Evolutionary conservation across 441 rosid genomes (phyloP), one percentile per base, ranked within the genome.

Genomic region (Cnidoscolus chayamansa): DNA sequence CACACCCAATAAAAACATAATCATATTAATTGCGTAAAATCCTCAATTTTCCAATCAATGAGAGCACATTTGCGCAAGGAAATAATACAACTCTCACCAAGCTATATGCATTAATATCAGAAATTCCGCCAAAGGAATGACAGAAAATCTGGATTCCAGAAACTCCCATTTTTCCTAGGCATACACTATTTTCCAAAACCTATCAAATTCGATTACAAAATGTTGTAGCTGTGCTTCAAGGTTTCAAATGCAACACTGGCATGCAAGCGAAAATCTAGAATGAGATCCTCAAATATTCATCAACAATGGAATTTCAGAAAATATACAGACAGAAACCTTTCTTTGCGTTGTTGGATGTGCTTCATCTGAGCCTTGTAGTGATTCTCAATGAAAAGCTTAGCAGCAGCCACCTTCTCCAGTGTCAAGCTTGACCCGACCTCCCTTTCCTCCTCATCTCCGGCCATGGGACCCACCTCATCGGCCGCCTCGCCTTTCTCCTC

Each of bases 291-390:
- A 25, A 25, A 53, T 16, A 25, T 25, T 64, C 10, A 47, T 19
- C 13, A 40, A 11, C n/a, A 64, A 9, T 59, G 35, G 2, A 4
- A 59, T 12, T 15, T 1, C 10, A 51, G 40, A 37, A 11, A 57
- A n/a, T 4, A 43, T 0, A 43, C 1, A 25, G 48, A 37, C 11
- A 51, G 30, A 53, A 53, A 92, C 98, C 99, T 88, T 79, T 88
- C 87, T 80, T 79, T 90, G 59, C 99, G 91, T 74, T 92, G 53
- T 75, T 85, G 96, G 73, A 93, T 84, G 68, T 86, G 92, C 81
- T 89, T 92, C 96, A 73, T 95, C 77, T 94, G 99, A 57, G 82
- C 79, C 79, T 84, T 91, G 86, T 95, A 95, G 71, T 90, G 97
- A 54, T 84, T 89, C 86, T 95, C 99, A 20, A 93, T 95, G 80